Percentiles rank a stretch among this genome's conserved stretches.
phyloP scores from a whole-genome alignment of 2,329 filamentous ascomycete species.

The Paraphoma chrysanthemicola region DNA sequence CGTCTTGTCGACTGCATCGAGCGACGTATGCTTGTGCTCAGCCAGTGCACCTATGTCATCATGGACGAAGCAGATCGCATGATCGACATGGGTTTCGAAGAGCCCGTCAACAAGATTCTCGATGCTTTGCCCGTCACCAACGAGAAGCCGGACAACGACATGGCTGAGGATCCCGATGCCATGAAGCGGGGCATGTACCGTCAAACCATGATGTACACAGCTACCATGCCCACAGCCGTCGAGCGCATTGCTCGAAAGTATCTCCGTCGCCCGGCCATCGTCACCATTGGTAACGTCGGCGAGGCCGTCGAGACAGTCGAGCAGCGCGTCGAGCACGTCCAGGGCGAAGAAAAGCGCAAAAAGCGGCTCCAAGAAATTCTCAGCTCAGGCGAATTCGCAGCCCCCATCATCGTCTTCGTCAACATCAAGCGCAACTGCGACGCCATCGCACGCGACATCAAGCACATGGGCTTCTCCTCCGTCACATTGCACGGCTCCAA shows the following conservation, averaged over 20 bases:
- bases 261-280: conserved; percentile 87
- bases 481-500: conserved; percentile 95
- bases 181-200: conserved; percentile 89
- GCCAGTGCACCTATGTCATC: conserved; percentile 98
- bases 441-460: conserved; percentile 91
- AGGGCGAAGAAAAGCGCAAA: conserved; percentile 94
- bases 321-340: conserved; percentile 90
- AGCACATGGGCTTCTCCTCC: conserved; percentile 86
- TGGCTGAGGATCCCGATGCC: conserved; percentile 82
- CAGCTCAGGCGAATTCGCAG: conserved; percentile 75
- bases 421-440: conserved; percentile 99
- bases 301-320: conserved; percentile 98
- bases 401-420: conserved; percentile 98
- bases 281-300: conserved; percentile 91
- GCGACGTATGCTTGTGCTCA: conserved; percentile 84
- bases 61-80: conserved; percentile 99
- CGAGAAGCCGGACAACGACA: conserved; percentile 93
- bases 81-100: conserved; percentile 98
- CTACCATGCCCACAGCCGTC: conserved; percentile 91
- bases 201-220: conserved; percentile 99
- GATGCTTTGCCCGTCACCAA: conserved; percentile 91
- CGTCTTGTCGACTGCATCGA: conserved; percentile 98
- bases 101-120: conserved; percentile 96
- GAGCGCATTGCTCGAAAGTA: conserved; percentile 98
- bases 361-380: conserved; percentile 94